Percentiles rank a stretch among this genome's conserved stretches.
phyloP scores from a whole-genome alignment of 345 rosid species.

The Lepidium didymum region DNA sequence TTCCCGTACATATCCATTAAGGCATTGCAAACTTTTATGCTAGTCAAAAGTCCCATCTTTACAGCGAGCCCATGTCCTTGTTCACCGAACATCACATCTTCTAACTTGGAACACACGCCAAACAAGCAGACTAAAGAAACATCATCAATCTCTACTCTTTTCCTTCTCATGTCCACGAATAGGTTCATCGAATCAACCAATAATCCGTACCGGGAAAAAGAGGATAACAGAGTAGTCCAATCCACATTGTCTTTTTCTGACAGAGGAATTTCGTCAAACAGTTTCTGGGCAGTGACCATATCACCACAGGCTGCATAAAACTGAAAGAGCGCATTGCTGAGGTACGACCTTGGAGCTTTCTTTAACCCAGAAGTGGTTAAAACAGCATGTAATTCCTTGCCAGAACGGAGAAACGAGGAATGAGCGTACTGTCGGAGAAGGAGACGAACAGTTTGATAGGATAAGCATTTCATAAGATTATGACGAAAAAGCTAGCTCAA shows the following conservation, averaged over 20 bases:
- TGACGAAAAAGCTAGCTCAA: neutral
- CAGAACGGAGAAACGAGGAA: constrained; percentile 38
- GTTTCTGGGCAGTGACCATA: constrained; percentile 33
- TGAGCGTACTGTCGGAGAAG: constrained; percentile 51
- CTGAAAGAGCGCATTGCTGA: constrained; percentile 53
- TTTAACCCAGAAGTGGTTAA: constrained; percentile 43
- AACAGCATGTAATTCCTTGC: constrained; percentile 52
- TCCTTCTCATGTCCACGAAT: constrained; percentile 42
- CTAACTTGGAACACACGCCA: constrained; percentile 43
- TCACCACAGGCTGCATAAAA: constrained; percentile 44
- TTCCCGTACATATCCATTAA: constrained; percentile 73
- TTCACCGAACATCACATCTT: constrained; percentile 41
- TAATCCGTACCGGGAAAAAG: constrained; percentile 31
- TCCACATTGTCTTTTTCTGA: constrained; percentile 53
- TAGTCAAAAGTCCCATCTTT: constrained; percentile 43
- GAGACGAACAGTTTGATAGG: constrained; percentile 36
- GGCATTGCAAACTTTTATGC: constrained; percentile 48
- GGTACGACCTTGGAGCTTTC: constrained; percentile 34
- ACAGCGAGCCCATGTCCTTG: constrained; percentile 55
- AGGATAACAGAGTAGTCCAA: constrained; percentile 61
- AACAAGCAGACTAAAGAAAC: constrained; percentile 51
- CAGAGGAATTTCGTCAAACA: constrained; percentile 69
- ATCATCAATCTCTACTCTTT: constrained; percentile 41
- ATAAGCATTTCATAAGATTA: constrained; percentile 28
- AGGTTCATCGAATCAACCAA: constrained; percentile 32